Conservation (phyloP, 805 yeast species). For the Clavispora santaluciae region DNA sequence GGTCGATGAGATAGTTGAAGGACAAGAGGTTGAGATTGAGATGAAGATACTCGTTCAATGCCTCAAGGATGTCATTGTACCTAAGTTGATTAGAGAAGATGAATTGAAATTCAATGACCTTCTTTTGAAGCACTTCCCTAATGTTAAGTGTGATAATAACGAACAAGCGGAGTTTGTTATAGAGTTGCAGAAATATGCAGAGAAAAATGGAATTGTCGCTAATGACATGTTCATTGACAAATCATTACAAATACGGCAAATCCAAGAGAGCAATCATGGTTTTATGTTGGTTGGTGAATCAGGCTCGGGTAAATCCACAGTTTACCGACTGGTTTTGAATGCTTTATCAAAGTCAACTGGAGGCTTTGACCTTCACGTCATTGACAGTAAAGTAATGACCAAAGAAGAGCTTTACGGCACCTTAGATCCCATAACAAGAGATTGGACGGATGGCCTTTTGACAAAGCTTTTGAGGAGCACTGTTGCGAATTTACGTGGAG, state of each 20-base stretch:
- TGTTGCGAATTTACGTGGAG: slow-evolving; percentile 54
- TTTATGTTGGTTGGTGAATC: slow-evolving; percentile 74
- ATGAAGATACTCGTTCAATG: slow-evolving; percentile 42
- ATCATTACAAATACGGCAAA: slow-evolving; percentile 55
- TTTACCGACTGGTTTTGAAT: slow-evolving; percentile 46
- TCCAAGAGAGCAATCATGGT: slow-evolving; percentile 67
- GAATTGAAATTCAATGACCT: slow-evolving; percentile 26
- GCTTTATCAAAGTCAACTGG: slow-evolving; percentile 35
- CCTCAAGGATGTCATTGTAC: slow-evolving; percentile 58
- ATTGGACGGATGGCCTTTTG: slow-evolving; percentile 88
- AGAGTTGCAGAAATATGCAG: slow-evolving; percentile 23
- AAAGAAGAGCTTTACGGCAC: slow-evolving; percentile 67
- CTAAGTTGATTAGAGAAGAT: slow-evolving; percentile 60
- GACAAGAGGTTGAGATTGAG: slow-evolving; percentile 8
- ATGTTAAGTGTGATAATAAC: slow-evolving; percentile 11
- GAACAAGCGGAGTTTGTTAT: slow-evolving; percentile 23
- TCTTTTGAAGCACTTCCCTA: slow-evolving; percentile 12
- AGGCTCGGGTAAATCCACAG: slow-evolving; percentile 67
- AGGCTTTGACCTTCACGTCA: slow-evolving; percentile 38
- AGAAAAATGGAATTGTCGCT: slow-evolving; percentile 24
- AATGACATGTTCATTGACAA: slow-evolving; percentile 48
- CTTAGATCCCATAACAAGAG: slow-evolving; percentile 72
- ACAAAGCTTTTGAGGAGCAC: slow-evolving; percentile 62
- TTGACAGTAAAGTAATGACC: slow-evolving; percentile 73
- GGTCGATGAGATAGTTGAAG: background rate